Percentiles rank a stretch among this genome's conserved stretches.
Conservation (phyloP, 2,329 filamentous ascomycete genomes). For the Claviceps pazoutovae region DNA sequence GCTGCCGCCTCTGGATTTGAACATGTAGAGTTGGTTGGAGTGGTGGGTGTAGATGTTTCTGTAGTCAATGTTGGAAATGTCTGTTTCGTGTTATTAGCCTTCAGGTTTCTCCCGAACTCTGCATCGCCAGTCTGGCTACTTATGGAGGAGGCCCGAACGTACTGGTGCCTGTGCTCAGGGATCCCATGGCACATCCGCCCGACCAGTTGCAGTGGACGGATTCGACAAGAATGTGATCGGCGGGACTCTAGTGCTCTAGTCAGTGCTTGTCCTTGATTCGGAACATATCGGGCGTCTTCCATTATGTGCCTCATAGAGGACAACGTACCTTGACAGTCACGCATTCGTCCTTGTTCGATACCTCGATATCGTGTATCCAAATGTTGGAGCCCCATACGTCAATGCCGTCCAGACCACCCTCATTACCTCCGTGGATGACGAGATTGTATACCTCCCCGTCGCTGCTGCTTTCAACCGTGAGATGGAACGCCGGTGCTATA, state of each 20-base stretch:
- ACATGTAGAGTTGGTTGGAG: not conserved
- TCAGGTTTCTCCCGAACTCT: not conserved
- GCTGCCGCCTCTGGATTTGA: slow-evolving; percentile 1
- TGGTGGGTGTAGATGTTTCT: not conserved
- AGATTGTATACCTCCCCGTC: slow-evolving; percentile 1
- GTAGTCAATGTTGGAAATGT: not conserved
- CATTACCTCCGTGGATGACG: not conserved
- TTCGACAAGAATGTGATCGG: not conserved
- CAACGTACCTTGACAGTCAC: slow-evolving; percentile 1
- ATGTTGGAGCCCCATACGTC: slow-evolving; percentile 1
- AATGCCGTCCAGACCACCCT: not conserved
- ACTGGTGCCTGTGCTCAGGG: not conserved
- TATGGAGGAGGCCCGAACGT: not conserved
- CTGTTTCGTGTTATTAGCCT: not conserved
- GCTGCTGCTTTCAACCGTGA: not conserved
- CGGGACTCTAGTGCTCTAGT: not conserved
- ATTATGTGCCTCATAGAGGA: not conserved
- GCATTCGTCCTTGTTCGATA: slow-evolving; percentile 1
- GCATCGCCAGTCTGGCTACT: too few species aligned
- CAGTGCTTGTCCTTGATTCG: too few species aligned
- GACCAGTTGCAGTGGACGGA: slow-evolving; percentile 1
- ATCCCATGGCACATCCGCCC: not conserved
- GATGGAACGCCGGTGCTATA: not conserved
- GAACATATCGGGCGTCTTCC: not conserved
- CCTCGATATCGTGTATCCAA: slow-evolving; percentile 1